Evolutionary conservation across 805 yeast species (phyloP).

Genomic region (Metschnikowia lochheadii): DNA sequence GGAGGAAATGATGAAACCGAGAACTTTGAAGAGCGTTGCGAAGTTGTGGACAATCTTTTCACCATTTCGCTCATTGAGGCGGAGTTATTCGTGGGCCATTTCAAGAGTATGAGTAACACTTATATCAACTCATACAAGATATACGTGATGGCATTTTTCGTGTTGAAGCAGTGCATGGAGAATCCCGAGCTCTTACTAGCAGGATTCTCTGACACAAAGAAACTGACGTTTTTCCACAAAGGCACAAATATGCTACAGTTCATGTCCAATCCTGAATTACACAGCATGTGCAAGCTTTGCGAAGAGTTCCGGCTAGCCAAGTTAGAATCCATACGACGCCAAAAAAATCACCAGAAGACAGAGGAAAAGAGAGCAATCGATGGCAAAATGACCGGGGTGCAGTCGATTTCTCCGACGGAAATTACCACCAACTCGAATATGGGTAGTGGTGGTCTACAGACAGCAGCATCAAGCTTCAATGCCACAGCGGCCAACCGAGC

Average conservation of each 20-base stretch:
- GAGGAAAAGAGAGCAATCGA: slow-evolving; percentile 6
- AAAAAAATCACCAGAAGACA: slow-evolving; percentile 14
- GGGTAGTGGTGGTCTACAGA: not conserved
- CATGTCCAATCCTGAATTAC: slow-evolving; percentile 33
- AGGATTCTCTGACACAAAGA: slow-evolving; percentile 22
- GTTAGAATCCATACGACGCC: slow-evolving; percentile 18
- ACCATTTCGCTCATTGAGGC: slow-evolving; percentile 33
- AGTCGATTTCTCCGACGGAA: not conserved
- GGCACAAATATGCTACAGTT: slow-evolving; percentile 39
- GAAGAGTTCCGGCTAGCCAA: slow-evolving; percentile 39
- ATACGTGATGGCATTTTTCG: slow-evolving; percentile 39
- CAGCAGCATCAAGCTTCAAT: slow-evolving; percentile 6
- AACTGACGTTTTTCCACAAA: slow-evolving; percentile 26
- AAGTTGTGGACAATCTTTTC: slow-evolving; percentile 31
- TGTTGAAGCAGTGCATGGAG: slow-evolving; percentile 39
- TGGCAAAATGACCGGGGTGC: not conserved
- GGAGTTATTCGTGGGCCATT: slow-evolving; percentile 41
- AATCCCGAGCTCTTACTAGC: slow-evolving; percentile 36
- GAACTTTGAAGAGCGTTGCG: slow-evolving; percentile 18
- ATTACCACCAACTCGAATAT: not conserved
- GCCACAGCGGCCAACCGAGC: slow-evolving; percentile 15
- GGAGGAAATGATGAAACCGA: not conserved
- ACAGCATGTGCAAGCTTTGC: slow-evolving; percentile 32
- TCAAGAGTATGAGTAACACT: slow-evolving; percentile 32
- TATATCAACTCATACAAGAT: slow-evolving; percentile 40